A percentile compares a stretch with the other conserved stretches of the same genome.
Conservation (phyloP, 306 rosid genomes). For the Prunus kanzakura region DNA sequence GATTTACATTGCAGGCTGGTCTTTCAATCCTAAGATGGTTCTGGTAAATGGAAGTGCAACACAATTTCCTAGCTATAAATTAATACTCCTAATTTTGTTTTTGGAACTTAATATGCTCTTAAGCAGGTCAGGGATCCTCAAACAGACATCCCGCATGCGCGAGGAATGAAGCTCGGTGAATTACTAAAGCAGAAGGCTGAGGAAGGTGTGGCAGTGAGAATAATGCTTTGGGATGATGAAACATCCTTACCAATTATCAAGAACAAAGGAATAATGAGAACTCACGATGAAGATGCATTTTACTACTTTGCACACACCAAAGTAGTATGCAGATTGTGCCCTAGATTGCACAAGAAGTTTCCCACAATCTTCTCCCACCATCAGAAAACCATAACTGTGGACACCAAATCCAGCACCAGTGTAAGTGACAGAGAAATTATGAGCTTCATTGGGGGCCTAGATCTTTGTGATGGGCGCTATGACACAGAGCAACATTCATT, state of each 20-base stretch:
- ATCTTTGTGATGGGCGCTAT: conserved; percentile 83
- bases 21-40: conserved; percentile 76
- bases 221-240: conserved; percentile 94
- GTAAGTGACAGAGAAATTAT: conserved; percentile 58
- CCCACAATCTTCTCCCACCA: conserved; percentile 88
- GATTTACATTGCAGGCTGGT: conserved; percentile 93
- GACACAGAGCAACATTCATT: conserved; percentile 84
- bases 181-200: conserved; percentile 78
- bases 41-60: conserved; percentile 50
- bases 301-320: conserved; percentile 64
- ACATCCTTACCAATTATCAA: conserved; percentile 75
- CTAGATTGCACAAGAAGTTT: conserved; percentile 57
- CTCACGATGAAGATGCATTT: conserved; percentile 81
- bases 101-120: conserved; percentile 6
- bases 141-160: conserved; percentile 70
- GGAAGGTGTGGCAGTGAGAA: conserved; percentile 88
- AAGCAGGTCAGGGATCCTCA: conserved; percentile 79
- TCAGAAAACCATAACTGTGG: conserved; percentile 75
- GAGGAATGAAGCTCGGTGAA: conserved; percentile 82
- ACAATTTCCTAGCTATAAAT: not conserved
- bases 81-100: not conserved
- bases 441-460: conserved; percentile 87
- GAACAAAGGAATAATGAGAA: conserved; percentile 80
- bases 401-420: conserved; percentile 40
- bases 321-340: conserved; percentile 82